A percentile compares a stretch with the other conserved stretches of the same genome.
Evolutionary conservation across 2,329 filamentous ascomycete species (phyloP).

Genomic region (Coniochaeta pulveracea): DNA sequence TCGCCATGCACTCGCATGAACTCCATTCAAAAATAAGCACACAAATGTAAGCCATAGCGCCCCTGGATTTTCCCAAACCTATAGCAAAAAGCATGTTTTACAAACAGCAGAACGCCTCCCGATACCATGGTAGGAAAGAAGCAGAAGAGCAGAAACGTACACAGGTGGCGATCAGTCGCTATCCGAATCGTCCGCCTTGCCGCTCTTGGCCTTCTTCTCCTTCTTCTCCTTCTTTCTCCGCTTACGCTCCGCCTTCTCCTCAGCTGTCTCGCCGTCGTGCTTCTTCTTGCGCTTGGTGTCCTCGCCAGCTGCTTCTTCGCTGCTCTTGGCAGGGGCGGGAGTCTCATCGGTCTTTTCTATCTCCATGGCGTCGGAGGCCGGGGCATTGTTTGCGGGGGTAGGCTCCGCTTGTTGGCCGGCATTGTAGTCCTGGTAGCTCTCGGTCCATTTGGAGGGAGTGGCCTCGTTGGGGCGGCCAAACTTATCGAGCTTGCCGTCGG

Average conservation of each 20-base stretch:
- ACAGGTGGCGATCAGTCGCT: slow-evolving; percentile 10
- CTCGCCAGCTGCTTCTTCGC: slow-evolving; percentile 24
- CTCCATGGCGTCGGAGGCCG: slow-evolving; percentile 12
- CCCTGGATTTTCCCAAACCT: slow-evolving; percentile 3
- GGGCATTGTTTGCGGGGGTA: slow-evolving; percentile 28
- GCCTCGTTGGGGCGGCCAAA: slow-evolving; percentile 85
- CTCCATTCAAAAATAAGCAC: no score
- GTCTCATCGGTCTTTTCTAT: slow-evolving; percentile 24
- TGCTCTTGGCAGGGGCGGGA: slow-evolving; percentile 22
- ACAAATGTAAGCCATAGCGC: no score
- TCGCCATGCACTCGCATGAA: no score
- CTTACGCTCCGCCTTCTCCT: slow-evolving; percentile 40
- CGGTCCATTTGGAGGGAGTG: slow-evolving; percentile 87
- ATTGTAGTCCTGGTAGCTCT: slow-evolving; percentile 85
- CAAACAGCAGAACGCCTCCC: slow-evolving; percentile 3
- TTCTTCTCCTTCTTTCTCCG: slow-evolving; percentile 20
- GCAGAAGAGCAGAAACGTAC: neutral
- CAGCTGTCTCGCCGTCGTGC: slow-evolving; percentile 64
- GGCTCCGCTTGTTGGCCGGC: slow-evolving; percentile 30
- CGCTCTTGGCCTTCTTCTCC: slow-evolving; percentile 15
- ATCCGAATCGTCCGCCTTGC: slow-evolving; percentile 9
- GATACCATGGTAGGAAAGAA: neutral
- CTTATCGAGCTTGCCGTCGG: slow-evolving; percentile 96
- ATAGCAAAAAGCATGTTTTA: slow-evolving; percentile 1
- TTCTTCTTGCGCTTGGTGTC: slow-evolving; percentile 64